Base-by-base conservation (phyloP, 331 rosid species). In the Prunus yedoensis region DNA sequence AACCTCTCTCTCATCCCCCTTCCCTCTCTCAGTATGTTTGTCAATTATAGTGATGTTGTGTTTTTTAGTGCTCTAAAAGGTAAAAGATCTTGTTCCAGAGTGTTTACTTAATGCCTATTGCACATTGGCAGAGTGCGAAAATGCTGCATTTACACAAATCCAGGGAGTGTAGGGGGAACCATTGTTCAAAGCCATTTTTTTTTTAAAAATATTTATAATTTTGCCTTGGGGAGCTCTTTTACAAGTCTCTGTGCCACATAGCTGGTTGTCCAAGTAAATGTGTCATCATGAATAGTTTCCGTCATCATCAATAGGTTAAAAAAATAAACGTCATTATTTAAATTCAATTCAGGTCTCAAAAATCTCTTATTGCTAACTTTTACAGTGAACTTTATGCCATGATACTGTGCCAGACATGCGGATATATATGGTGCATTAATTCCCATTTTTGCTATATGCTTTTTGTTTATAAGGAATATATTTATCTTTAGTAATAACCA, bases 401-500 rank as follows among this genome's bases (percentile, higher is more conserved):
- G 52, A 41, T 65, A n/a, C 3, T 65, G 17, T 41, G 8, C 5
- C 4, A 65, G 27, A 25, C n/a, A 38, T 35, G 70, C 20, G 1
- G 30, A 32, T 14, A 18, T 46, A 7, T 73, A 16, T 6, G 59
- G 47, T 25, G 59, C 77, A 10, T 58, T 58, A 18, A 12, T 27
- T 60, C 13, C 14, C n/a, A 3, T 51, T 18, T n/a, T 73, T 32
- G 28, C 51, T 17, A 28, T 11, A n/a, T 15, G 50, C 74, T 3
- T 52, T 3, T 10, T 30, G 18, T 10, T 70, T 10, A 4, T 11
- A 28, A 30, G n/a, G 50, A 30, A 70, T 12, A 32, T 70, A 18
- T 30, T 54, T 30, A 47, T 78, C 80, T 79, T 61, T 38, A 68
- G 72, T 72, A 68, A 74, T 62, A 43, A 11, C 53, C 47, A 68